phyloP scores from a whole-genome alignment of 2,329 filamentous ascomycete genomes.

The Seiridium cupressi region DNA sequence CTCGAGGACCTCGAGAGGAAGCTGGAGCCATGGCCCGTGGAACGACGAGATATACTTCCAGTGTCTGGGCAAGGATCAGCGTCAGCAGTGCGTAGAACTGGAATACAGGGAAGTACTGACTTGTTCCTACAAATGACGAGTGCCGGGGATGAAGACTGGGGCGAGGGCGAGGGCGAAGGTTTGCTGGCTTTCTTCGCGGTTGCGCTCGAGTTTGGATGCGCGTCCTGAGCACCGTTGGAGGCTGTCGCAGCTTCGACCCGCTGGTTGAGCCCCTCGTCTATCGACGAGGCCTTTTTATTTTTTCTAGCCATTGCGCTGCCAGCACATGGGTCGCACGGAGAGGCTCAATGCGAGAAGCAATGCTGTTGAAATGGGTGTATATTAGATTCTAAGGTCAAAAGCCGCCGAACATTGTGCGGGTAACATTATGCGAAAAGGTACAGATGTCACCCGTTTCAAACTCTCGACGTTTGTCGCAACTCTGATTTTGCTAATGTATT shows the following conservation, averaged over 20 bases:
- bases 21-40: constrained; percentile 79
- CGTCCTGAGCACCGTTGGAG: not conserved
- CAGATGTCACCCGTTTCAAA: too few relatives aligned
- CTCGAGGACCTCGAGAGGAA: constrained; percentile 77
- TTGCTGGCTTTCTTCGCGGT: constrained; percentile 16
- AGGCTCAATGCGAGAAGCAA: not conserved
- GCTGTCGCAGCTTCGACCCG: constrained; percentile 12
- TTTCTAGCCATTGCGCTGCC: constrained; percentile 44
- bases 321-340: not conserved
- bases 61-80: constrained; percentile 52
- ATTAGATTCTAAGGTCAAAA: too few relatives aligned
- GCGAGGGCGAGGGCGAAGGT: constrained; percentile 13
- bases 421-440: too few relatives aligned
- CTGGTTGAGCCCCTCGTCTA: constrained; percentile 22
- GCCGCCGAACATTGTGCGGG: too few relatives aligned
- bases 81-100: not conserved
- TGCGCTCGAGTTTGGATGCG: constrained; percentile 17
- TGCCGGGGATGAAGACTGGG: constrained; percentile 38
- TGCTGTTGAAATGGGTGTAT: not conserved
- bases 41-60: constrained; percentile 85
- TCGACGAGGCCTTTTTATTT: constrained; percentile 35
- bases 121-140: constrained; percentile 67
- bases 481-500: too few relatives aligned
- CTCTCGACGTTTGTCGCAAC: too few relatives aligned
- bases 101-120: constrained; percentile 41